Conservation (phyloP, 805 yeast genomes). For the Zygosaccharomyces siamensis region DNA sequence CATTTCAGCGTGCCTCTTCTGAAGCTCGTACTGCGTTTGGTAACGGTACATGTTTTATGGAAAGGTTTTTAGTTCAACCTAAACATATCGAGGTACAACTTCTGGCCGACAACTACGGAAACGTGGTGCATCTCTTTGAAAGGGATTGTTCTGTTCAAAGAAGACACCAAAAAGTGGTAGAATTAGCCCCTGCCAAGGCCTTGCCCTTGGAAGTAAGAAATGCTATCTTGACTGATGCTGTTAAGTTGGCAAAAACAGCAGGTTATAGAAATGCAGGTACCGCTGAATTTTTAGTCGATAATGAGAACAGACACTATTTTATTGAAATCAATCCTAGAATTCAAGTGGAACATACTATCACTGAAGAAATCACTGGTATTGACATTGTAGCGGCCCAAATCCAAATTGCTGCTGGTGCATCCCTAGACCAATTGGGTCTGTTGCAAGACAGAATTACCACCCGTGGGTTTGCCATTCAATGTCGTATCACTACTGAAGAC, state of each 20-base stretch:
- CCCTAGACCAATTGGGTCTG: conserved; percentile 83
- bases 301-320: conserved; percentile 90
- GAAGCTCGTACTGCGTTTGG: conserved; percentile 97
- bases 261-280: conserved; percentile 97
- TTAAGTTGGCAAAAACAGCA: conserved; percentile 80
- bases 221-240: conserved; percentile 92
- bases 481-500: conserved; percentile 98
- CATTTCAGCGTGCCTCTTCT: conserved; percentile 86
- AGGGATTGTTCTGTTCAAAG: conserved; percentile 99
- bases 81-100: conserved; percentile 97
- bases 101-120: conserved; percentile 89
- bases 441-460: conserved; percentile 92
- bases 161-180: conserved; percentile 98
- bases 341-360: conserved; percentile 97
- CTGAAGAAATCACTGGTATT: conserved; percentile 97
- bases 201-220: conserved; percentile 79
- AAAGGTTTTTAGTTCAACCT: conserved; percentile 90
- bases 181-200: conserved; percentile 95
- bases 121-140: conserved; percentile 91
- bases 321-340: conserved; percentile 98
- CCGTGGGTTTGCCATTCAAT: conserved; percentile 97
- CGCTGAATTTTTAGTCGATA: conserved; percentile 93
- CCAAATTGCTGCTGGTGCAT: conserved; percentile 98
- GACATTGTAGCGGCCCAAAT: conserved; percentile 98
- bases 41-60: conserved; percentile 96